Evolutionary conservation across 192 early-diverging fungal genomes (phyloP).

Genomic region (Gamsiella multidivaricata): DNA sequence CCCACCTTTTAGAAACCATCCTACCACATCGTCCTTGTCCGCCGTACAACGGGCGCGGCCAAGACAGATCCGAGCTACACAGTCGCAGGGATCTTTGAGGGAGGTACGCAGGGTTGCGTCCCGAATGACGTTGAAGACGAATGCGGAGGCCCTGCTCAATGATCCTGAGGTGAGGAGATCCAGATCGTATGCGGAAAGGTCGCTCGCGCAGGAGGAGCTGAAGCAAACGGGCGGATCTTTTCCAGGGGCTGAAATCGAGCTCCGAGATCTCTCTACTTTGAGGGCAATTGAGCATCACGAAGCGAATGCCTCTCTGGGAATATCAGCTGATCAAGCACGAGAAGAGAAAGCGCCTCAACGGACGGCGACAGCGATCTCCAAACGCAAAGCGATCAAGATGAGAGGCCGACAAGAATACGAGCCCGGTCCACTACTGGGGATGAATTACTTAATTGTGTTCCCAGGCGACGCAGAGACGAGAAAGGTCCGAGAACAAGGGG

Average conservation of each 20-base stretch:
- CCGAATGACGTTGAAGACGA: constrained; percentile 15
- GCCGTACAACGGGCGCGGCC: neutral
- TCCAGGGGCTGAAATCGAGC: constrained; percentile 10
- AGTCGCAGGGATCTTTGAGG: constrained; percentile 31
- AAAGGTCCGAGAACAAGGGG: constrained; percentile 30
- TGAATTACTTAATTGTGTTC: constrained; percentile 48
- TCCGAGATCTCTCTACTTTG: neutral
- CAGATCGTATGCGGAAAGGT: too few relatives aligned
- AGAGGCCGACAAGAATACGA: constrained; percentile 44
- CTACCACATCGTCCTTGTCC: neutral
- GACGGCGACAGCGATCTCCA: too few relatives aligned
- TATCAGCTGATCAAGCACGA: too few relatives aligned
- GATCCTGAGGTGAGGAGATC: neutral
- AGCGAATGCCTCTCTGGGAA: neutral
- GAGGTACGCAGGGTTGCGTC: constrained; percentile 27
- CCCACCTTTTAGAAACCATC: neutral
- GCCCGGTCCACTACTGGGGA: constrained; percentile 41
- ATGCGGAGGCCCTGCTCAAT: constrained; percentile 2
- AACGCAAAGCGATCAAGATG: constrained; percentile 32
- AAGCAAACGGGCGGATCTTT: too few relatives aligned
- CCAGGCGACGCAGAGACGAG: constrained; percentile 42
- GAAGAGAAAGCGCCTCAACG: neutral
- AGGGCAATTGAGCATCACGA: neutral
- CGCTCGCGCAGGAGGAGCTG: too few relatives aligned
- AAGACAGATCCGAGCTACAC: neutral